Conservation (phyloP, 768 basidiomycete genomes). For the Harrya chromipes region DNA sequence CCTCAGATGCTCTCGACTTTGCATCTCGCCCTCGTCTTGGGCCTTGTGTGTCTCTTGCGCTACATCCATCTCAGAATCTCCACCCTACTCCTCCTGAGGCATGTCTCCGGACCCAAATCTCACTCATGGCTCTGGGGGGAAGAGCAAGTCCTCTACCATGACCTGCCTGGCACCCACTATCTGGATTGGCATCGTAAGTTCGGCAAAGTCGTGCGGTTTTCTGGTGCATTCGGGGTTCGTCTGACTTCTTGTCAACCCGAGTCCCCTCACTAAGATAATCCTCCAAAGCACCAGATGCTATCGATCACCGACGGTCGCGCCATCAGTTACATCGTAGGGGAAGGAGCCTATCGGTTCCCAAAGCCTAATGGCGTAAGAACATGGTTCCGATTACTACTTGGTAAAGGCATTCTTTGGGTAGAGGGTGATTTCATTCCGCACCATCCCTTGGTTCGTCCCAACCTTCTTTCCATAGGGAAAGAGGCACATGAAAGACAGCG, state of each 20-base stretch:
- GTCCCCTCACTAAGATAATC: conserved; percentile 8
- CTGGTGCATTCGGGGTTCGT: conserved; percentile 54
- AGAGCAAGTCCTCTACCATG: conserved; percentile 53
- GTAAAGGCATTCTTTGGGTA: conserved; percentile 63
- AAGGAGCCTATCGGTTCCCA: conserved; percentile 55
- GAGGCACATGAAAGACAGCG: conserved; percentile 56
- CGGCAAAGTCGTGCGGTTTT: conserved; percentile 54
- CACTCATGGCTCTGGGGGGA: conserved; percentile 59
- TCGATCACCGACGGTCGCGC: conserved; percentile 55
- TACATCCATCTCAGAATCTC: conserved; percentile 35
- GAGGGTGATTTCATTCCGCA: conserved; percentile 43
- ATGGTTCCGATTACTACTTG: conserved; percentile 60
- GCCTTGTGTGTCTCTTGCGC: conserved; percentile 31
- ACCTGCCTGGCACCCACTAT: conserved; percentile 50
- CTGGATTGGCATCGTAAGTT: conserved; percentile 50
- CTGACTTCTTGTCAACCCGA: neutral
- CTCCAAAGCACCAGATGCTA: conserved; percentile 49
- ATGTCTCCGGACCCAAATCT: conserved; percentile 50
- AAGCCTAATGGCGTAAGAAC: conserved; percentile 60
- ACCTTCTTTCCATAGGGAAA: conserved; percentile 39
- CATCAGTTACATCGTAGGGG: conserved; percentile 52
- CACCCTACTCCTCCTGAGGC: conserved; percentile 34
- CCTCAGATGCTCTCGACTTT: conserved; percentile 9
- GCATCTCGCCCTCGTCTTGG: conserved; percentile 16
- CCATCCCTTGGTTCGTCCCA: neutral